A percentile compares a stretch with the other conserved stretches of the same genome.
These are phyloP conservation scores for Cadophora sp. DNA, from an alignment of 2,329 filamentous ascomycete species.

Conservation along the genomic window DNA sequence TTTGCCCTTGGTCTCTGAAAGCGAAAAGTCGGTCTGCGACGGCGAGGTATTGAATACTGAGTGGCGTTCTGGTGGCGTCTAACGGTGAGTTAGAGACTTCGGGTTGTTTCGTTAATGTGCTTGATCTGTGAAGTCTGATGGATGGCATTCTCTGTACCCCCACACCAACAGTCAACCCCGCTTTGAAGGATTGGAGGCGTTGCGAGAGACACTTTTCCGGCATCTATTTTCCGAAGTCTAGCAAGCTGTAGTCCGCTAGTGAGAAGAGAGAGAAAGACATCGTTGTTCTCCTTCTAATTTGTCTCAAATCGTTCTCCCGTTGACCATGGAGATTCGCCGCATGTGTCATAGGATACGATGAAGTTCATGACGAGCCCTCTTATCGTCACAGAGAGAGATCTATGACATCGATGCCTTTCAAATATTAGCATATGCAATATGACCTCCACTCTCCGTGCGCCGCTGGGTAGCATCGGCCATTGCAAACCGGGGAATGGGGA, in stretches of 20 bases:
- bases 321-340: too few relatives aligned
- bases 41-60: neutral
- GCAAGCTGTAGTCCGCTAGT: too few relatives aligned
- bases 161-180: neutral
- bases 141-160: neutral
- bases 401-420: neutral
- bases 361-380: too few relatives aligned
- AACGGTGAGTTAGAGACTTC: constrained; percentile 13
- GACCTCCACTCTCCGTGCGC: neutral
- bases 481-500: neutral
- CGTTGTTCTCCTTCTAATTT: too few relatives aligned
- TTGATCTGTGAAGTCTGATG: neutral
- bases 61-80: constrained; percentile 11
- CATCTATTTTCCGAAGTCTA: too few relatives aligned
- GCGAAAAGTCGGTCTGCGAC: constrained; percentile 5
- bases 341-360: too few relatives aligned
- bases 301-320: too few relatives aligned
- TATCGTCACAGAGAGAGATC: neutral
- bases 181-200: neutral
- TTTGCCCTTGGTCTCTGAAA: neutral
- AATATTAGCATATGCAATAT: neutral
- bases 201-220: too few relatives aligned
- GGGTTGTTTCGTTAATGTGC: neutral
- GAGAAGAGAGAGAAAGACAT: too few relatives aligned
- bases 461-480: neutral